Evolutionary conservation across 495 filamentous ascomycete genomes (phyloP), one percentile per base, ranked within the genome.

Genomic region (Parathielavia appendiculata): DNA sequence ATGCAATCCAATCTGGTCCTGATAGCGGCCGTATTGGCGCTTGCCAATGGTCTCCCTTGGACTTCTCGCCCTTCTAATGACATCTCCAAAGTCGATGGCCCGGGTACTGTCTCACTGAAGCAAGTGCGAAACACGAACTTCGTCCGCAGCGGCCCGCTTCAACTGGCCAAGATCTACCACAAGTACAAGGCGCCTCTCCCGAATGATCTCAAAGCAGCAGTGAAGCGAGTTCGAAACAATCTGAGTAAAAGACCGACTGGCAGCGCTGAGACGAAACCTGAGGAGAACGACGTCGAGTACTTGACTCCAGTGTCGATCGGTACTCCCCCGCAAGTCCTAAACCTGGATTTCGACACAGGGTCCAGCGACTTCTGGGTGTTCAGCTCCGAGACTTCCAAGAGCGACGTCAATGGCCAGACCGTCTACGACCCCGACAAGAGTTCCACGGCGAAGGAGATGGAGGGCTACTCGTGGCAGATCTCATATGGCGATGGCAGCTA

Each of bases 291-390:
- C 63, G 59, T 66, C 35, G 81, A 87, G 68, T 92, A 88, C 61
- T 66, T 91, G 59, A 80, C 78, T 26, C 85, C 86, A 16, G 86
- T 91, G 53, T 76, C 70, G 4, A 75, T 91, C 58, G 88, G 88
- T 57, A 76, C 68, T 1, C 75, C 75, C 0, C 72, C 73, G 13
- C 81, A 83, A 53, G 80, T 76, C 5, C 66, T 90, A 62, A 79
- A 84, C 63, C 64, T 91, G 56, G 84, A 90, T 66, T 79, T 90
- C 63, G 88, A 92, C 67, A 90, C 88, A 41, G 88, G 88, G 4
- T 87, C 83, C 40, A 81, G 85, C 44, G 88, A 92, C 73, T 80
- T 92, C 77, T 90, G 73, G 75, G 73, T 75, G 20, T 73, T 76
- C 63, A 69, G 66, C 60, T 65, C 67, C 17, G 61, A 70, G 57